Base-by-base conservation (phyloP, 2,329 filamentous ascomycete genomes). In the Aspergillus sclerotialis region DNA sequence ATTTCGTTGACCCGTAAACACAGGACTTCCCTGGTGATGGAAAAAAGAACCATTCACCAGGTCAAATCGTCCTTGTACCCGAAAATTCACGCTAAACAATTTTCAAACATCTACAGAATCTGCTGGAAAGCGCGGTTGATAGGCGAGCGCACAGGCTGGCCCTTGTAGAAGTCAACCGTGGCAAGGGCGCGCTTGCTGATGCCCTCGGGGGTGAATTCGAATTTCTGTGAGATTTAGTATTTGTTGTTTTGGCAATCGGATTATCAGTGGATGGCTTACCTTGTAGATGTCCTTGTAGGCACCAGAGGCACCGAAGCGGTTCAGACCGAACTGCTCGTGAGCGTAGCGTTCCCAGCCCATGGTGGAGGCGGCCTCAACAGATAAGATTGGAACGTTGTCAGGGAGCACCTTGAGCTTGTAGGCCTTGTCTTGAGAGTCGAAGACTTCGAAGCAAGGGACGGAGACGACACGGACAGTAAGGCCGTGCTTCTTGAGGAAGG, bases 271-370 rank as follows among this genome's bases (percentile, higher is more conserved):
- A n/a, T n/a, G n/a, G 66, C 76, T 68, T 73, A 73, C 85, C 76
- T 85, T 83, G 78, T 98, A 98, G 42, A 98, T 88, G 57, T 96
- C 82, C 82, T 90, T 90, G 76, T 96, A 96, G 50, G 90, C 83
- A 57, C 90, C 92, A 37, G 86, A 94, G 50, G 90, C 90, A 80
- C 92, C 92, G 68, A 98, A 98, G 64, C 92, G 80, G 83, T 98
- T 98, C 50, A 98, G 80, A 64, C 92, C 92, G 59, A 98, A 98
- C 74, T 98, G 92, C 80, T 98, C 92, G 71, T 98, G 90, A 40
- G 88, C 85, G 73, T 96, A 98, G 68, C 90, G 84, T 78, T 96
- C 89, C 92, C 92, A 98, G 53, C 92, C 92, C 69, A 95, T 81
- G 51, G 92, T 98, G 67, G 78, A 84, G 85, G 94, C 93, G 64